These are phyloP conservation scores for Alternaria burnsii DNA, from an alignment of 2,329 filamentous ascomycete species.

Conservation along the genomic window DNA sequence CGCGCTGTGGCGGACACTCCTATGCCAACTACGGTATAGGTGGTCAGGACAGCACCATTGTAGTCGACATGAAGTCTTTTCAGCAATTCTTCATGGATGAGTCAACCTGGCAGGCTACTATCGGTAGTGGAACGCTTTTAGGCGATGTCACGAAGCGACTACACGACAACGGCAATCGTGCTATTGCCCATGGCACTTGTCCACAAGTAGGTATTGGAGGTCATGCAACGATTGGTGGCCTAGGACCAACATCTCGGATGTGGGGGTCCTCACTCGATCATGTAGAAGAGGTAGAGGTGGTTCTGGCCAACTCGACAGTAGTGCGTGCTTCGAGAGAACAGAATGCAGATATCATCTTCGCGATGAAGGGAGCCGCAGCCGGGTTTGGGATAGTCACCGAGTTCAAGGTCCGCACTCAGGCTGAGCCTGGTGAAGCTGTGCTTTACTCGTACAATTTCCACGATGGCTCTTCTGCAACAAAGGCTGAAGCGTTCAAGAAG, in stretches of 20 bases:
- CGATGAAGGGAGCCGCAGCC: constrained; percentile 53
- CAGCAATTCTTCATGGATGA: constrained; percentile 57
- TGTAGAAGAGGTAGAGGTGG: constrained; percentile 48
- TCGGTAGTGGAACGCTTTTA: constrained; percentile 61
- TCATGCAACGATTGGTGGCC: constrained; percentile 49
- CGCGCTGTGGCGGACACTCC: constrained; percentile 71
- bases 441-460: constrained; percentile 47
- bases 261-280: constrained; percentile 48
- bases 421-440: constrained; percentile 43
- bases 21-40: constrained; percentile 63
- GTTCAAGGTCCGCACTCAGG: constrained; percentile 50
- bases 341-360: constrained; percentile 55
- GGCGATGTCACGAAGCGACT: constrained; percentile 48
- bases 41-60: constrained; percentile 57
- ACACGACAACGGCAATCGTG: constrained; percentile 49
- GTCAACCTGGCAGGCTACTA: constrained; percentile 54
- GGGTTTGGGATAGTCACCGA: constrained; percentile 55
- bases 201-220: constrained; percentile 50
- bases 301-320: constrained; percentile 52
- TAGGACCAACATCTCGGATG: constrained; percentile 45
- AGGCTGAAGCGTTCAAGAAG: constrained; percentile 45
- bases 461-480: constrained; percentile 29
- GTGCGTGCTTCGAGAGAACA: constrained; percentile 48
- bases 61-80: constrained; percentile 61
- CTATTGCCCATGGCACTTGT: constrained; percentile 59